These are phyloP conservation scores for Xylaria sp. DNA, from an alignment of 2,329 filamentous ascomycete genomes.

Conservation along the genomic window DNA sequence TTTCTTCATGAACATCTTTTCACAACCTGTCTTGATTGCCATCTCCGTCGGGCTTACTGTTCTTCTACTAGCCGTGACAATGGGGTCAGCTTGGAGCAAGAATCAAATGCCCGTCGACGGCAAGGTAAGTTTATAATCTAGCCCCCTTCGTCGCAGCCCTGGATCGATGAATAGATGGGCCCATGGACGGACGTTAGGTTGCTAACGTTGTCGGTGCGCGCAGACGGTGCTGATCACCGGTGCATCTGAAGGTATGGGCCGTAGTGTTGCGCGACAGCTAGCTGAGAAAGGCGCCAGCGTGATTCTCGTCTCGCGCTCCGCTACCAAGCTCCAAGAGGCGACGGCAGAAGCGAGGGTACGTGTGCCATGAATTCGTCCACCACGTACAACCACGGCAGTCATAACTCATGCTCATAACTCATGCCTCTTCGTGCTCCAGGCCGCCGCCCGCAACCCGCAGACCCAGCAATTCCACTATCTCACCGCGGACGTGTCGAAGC, in stretches of 20 bases:
- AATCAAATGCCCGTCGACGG: conserved; percentile 86
- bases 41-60: conserved; percentile 41
- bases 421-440: conserved; percentile 47
- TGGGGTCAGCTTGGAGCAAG: conserved; percentile 71
- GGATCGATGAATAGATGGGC: not conserved
- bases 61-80: conserved; percentile 50
- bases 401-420: conserved; percentile 17
- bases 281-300: conserved; percentile 84
- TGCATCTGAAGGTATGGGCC: conserved; percentile 91
- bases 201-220: conserved; percentile 16
- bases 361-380: not conserved
- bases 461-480: conserved; percentile 84
- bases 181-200: conserved; percentile 29
- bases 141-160: not conserved
- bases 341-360: conserved; percentile 55
- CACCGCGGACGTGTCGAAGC: conserved; percentile 77
- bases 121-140: conserved; percentile 60
- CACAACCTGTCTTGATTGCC: conserved; percentile 28
- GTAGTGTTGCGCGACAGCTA: conserved; percentile 74
- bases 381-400: not conserved
- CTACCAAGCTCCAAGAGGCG: conserved; percentile 74
- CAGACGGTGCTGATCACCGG: conserved; percentile 91
- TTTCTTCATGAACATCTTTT: conserved; percentile 29
- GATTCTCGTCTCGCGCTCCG: conserved; percentile 81
- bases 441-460: conserved; percentile 66